Evolutionary conservation across 169 alveolate genomes (phyloP).

Genomic region (Cardiosporidium cionae): DNA sequence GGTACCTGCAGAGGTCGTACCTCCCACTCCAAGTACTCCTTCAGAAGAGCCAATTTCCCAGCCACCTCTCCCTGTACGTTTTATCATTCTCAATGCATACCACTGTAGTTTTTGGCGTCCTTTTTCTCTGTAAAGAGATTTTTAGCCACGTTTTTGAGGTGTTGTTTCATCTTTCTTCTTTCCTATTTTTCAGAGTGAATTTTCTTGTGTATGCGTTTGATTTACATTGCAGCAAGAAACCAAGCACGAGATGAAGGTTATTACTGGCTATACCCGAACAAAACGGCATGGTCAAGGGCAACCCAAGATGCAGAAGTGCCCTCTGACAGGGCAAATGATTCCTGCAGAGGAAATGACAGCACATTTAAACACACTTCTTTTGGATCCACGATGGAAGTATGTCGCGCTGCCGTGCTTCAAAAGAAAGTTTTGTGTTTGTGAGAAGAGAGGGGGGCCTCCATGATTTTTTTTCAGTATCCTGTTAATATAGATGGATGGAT

Average conservation of each 20-base stretch:
- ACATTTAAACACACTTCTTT: conserved; percentile 82
- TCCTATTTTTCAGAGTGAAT: too few species aligned
- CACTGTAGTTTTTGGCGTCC: neutral
- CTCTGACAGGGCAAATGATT: conserved; percentile 85
- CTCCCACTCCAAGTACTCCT: neutral
- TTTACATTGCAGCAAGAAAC: conserved; percentile 59
- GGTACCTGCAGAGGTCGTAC: neutral
- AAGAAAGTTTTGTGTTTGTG: neutral
- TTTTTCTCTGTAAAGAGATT: neutral
- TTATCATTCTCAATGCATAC: neutral
- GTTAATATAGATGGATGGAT: neutral
- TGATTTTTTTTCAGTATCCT: neutral
- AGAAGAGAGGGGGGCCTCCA: neutral
- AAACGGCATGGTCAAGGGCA: conserved; percentile 27
- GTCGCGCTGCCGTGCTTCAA: conserved; percentile 36
- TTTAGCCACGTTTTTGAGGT: neutral
- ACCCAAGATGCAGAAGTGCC: conserved; percentile 79
- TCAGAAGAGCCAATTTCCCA: neutral
- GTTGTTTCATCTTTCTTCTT: neutral
- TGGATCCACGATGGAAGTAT: conserved; percentile 94
- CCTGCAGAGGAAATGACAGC: conserved; percentile 82
- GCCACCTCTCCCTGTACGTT: neutral
- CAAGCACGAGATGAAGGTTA: conserved; percentile 45
- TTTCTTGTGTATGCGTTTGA: conserved; percentile 67
- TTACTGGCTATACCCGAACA: conserved; percentile 32